Evolutionary conservation across 169 alveolate species (phyloP), one percentile per base, ranked within the genome.

Genomic region (Nephromyces sp.): DNA sequence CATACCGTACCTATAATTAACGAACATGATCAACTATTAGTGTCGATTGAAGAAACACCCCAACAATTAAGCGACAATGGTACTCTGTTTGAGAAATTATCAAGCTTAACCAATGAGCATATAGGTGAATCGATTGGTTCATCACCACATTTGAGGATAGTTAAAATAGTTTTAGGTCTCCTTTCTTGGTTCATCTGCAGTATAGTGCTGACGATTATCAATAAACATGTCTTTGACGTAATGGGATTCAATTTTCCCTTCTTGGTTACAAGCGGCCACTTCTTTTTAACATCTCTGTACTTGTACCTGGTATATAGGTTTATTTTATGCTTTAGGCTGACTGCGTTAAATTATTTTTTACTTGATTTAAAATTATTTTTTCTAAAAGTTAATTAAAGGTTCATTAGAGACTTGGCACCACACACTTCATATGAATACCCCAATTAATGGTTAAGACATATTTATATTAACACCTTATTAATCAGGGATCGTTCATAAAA

Each of bases 191-290:
- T 51, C 28, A 22, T 52, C 15, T 53, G 72, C 24, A 71, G 78
- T 27, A 35, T 71, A 27, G 25, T 32, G 34, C 70, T 71, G 64
- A 71, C 78, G 21, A 71, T 66, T 43, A 28, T 66, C 15, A 71
- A 71, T 61, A 71, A 71, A 22, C 31, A 6, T 66, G 69, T 62
- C 29, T 57, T 71, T 27, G 78, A 71, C 33, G 21, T 32, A 0
- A 63, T 71, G 27, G 43, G 32, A 32, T 3, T 71, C 2, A 69
- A 65, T 22, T 52, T 71, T 24, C 70, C 78, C 2, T 4, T 71
- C 4, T 62, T 52, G 0, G 72, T 57, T 28, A 71, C 78, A 25
- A 62, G 57, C 78, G 34, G 57, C 22, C 78, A 71, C 61, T 71
- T 71, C 32, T 52, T 66, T 3, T 30, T 52, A 28, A 29, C 24